Base-by-base conservation (phyloP, 1,284 basidiomycete species). In the Calocybe gambosa region DNA sequence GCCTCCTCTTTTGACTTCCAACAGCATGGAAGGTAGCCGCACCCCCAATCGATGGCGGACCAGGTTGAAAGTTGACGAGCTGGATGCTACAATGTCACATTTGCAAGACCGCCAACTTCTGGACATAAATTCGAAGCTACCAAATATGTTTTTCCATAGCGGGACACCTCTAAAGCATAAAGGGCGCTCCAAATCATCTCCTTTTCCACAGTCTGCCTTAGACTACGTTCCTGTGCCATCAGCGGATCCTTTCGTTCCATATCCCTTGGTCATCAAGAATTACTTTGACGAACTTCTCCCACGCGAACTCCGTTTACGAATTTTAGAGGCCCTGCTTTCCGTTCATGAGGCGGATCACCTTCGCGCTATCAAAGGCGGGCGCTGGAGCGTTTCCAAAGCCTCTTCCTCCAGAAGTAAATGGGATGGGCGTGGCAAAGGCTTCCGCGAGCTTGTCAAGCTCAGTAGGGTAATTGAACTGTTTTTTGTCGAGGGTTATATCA, bases 391-490 rank as follows among this genome's bases (percentile, higher is more conserved):
- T 25, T 65, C 67, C 26, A 78, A 71, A 49, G 83, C 85, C 0
- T 64, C 69, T 4, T 77, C 75, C 2, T 70, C 69, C 4, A 77
- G 69, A 58, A 70, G 75, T 41, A 76, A 77, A 52, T 90, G 86
- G 84, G 73, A 82, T 23, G 89, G 90, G 6, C 74, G 74, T 51
- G 77, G 82, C 40, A 80, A 73, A 51, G 91, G 83, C 1, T 63
- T 87, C 45, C 69, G 82, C 53, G 91, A 94, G 62, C 70, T 95
- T 25, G 74, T 93, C 56, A 86, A 78, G 62, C 59, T 93, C 44
- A 83, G 82, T 61, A 74, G 87, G 69, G 92, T 94, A 63, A 65
- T 80, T 68, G 28, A 49, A 50, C 6, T 1, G 35, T 5, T 20
- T 18, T 54, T 42, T 53, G 60, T 42, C 15, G 12, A 41, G 38